Conservation (phyloP, 768 basidiomycete genomes). For the Suillus occidentalis region DNA sequence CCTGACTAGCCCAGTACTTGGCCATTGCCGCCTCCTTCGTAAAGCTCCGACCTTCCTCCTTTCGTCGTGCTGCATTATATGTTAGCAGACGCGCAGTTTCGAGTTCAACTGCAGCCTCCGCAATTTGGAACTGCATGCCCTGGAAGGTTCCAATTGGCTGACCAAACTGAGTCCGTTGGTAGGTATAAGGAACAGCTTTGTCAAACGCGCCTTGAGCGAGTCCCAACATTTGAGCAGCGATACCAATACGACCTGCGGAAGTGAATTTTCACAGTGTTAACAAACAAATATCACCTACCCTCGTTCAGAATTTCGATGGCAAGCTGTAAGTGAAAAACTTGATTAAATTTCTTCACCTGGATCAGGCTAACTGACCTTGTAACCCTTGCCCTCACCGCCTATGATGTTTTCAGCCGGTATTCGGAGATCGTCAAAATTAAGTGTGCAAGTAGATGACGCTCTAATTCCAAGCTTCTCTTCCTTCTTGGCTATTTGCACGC, state of each 20-base stretch:
- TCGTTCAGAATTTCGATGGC: conserved; percentile 98
- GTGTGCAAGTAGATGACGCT: conserved; percentile 91
- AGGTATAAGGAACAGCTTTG: conserved; percentile 93
- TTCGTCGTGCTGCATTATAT: conserved; percentile 94
- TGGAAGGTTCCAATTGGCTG: conserved; percentile 94
- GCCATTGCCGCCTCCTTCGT: conserved; percentile 98
- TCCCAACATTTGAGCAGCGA: conserved; percentile 98
- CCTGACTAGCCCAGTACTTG: conserved; percentile 86
- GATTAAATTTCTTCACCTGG: not conserved
- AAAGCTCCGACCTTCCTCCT: conserved; percentile 86
- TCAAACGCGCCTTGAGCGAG: conserved; percentile 97
- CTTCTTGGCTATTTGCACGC: conserved; percentile 96
- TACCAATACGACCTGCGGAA: conserved; percentile 79
- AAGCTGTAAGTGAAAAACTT: conserved; percentile 44
- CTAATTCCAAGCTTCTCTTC: conserved; percentile 98
- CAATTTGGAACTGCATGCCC: conserved; percentile 94
- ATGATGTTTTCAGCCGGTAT: conserved; percentile 86
- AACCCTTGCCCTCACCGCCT: conserved; percentile 89
- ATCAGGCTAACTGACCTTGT: conserved; percentile 54
- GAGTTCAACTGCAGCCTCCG: conserved; percentile 85
- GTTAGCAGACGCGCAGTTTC: conserved; percentile 88
- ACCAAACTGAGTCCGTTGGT: conserved; percentile 92
- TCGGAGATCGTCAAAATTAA: conserved; percentile 92
- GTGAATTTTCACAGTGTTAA: not conserved
- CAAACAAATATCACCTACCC: conserved; percentile 39